These are phyloP conservation scores for Candida khao-thaluensis DNA, from an alignment of 805 yeast species.

Conservation along the genomic window DNA sequence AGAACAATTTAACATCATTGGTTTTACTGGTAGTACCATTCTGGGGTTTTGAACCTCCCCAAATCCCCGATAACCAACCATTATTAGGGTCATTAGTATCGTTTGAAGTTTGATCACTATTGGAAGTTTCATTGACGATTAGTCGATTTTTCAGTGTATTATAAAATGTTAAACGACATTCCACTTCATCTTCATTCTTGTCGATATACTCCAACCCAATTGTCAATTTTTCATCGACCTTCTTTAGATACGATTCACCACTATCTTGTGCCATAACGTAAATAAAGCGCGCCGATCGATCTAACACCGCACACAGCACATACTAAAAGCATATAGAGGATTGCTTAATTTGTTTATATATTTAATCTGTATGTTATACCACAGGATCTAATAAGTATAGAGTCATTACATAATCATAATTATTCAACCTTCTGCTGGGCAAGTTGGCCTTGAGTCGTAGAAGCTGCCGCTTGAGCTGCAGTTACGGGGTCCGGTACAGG, in stretches of 20 bases:
- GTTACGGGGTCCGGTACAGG: slow-evolving; percentile 26
- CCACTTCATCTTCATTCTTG: slow-evolving; percentile 12
- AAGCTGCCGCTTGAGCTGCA: slow-evolving; percentile 22
- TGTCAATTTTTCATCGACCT: slow-evolving; percentile 21
- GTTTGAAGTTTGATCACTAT: not conserved
- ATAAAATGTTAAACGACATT: slow-evolving; percentile 23
- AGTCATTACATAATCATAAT: not conserved
- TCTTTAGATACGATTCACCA: slow-evolving; percentile 16
- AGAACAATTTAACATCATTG: slow-evolving; percentile 24
- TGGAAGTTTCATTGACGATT: slow-evolving; percentile 4
- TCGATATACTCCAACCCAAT: slow-evolving; percentile 20
- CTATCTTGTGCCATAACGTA: not conserved
- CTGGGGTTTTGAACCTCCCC: slow-evolving; percentile 2
- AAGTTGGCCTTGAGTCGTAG: not conserved
- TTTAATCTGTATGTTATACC: too few relatives aligned
- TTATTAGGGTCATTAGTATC: not conserved
- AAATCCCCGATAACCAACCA: slow-evolving; percentile 11
- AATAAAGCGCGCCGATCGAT: slow-evolving; percentile 1
- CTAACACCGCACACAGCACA: too few relatives aligned
- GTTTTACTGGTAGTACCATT: not conserved
- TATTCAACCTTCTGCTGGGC: slow-evolving; percentile 14
- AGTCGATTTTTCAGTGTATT: slow-evolving; percentile 18
- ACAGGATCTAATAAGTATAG: too few relatives aligned
- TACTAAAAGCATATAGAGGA: too few relatives aligned
- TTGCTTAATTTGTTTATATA: too few relatives aligned